Percentiles rank a stretch among this genome's conserved stretches.
Conservation (phyloP, 768 basidiomycete species). For the Agrocybe chaxingu region DNA sequence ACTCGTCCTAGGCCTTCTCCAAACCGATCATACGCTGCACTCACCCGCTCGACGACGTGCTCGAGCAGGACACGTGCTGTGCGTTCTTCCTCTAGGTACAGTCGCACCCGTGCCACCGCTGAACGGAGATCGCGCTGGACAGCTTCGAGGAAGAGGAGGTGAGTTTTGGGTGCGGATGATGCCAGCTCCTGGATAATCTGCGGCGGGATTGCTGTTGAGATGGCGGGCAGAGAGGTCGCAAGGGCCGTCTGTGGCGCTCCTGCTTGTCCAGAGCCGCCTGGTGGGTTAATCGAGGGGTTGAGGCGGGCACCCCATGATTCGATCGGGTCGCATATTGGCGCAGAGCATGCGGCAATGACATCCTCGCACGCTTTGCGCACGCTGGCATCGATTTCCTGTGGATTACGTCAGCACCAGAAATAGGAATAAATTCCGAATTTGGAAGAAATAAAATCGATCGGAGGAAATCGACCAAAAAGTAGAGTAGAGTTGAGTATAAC, state of each 20-base stretch:
- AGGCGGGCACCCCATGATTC: slow-evolving; percentile 53
- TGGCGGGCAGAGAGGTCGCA: slow-evolving; percentile 27
- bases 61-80: slow-evolving; percentile 80
- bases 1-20: slow-evolving; percentile 57
- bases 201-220: slow-evolving; percentile 34
- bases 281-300: not conserved
- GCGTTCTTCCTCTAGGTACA: slow-evolving; percentile 45
- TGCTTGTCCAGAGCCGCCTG: not conserved
- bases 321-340: slow-evolving; percentile 55
- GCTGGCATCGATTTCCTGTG: slow-evolving; percentile 81
- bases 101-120: not conserved
- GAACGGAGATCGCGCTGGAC: not conserved
- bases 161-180: slow-evolving; percentile 37
- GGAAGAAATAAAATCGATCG: not conserved
- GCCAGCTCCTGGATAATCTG: not conserved
- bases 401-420: no score
- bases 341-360: slow-evolving; percentile 64
- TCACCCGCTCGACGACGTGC: slow-evolving; percentile 68
- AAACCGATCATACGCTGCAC: slow-evolving; percentile 74
- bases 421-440: no score
- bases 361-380: slow-evolving; percentile 85
- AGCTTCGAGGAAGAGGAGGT: not conserved
- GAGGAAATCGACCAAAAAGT: not conserved
- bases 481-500: not conserved
- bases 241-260: slow-evolving; percentile 8